Evolutionary conservation across 148 eudicot species (phyloP), one percentile per base, ranked within the genome.

Genomic region (Rhododendron williamsianum): DNA sequence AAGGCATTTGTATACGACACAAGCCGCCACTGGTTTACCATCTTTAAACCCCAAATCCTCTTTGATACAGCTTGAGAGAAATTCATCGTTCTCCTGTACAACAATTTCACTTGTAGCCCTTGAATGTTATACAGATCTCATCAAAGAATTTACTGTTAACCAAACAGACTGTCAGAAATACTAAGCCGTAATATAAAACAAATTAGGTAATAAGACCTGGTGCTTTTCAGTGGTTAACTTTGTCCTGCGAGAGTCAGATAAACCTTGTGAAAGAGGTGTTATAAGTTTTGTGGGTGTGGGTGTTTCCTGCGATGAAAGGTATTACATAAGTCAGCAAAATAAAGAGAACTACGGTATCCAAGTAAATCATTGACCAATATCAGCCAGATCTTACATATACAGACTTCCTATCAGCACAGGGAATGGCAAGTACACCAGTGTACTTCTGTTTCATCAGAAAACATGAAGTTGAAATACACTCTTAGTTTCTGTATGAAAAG

Each of bases 1-100:
- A 85, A 97, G 99, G 88, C 96, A 97, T 88, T 89, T 95, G 90
- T 97, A 97, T 78, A 97, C 93, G 51, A 97, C 90, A 87, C 99
- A 92, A 72, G 99, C 96, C 82, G 98, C 98, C 82, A 97, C 93
- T 65, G 99, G 98, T 85, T 95, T 97, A 81, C 94, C 95, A 90
- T 94, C 95, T 90, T 93, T 93, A 85, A 95, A 97, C 48, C 98
- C 98, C 98, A 97, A 87, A 88, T 92, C 91, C 84, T 93, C 98
- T 88, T 95, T 93, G 81, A 95, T 95, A 89, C 98, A 97, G 69
- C 88, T 93, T 18, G 96, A 97, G 76, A 97, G 93, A 81, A 92
- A 92, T 84, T 92, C 95, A 67, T 87, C 89, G 90, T 94, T 97
- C 88, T 93, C 98, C 98, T 96, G 92, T 83, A 92, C 74, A 58